Percentiles rank a stretch among this genome's conserved stretches.
Evolutionary conservation across 441 rosid species (phyloP).

Genomic region (Erodium trifolium): DNA sequence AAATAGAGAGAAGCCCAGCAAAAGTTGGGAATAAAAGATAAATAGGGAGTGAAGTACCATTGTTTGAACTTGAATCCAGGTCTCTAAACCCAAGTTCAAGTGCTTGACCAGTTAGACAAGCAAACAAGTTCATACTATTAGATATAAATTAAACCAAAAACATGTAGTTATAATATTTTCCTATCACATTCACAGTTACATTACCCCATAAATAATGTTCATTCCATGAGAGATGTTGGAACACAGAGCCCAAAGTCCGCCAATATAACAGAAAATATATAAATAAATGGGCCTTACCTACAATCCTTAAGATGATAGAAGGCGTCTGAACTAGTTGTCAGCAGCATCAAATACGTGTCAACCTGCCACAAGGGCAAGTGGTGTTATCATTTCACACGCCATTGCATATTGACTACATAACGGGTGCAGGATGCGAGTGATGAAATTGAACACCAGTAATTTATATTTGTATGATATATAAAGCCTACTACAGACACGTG

Average conservation of each 20-base stretch:
- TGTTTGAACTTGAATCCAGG: too few species aligned
- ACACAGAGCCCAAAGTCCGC: not conserved
- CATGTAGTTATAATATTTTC: not conserved
- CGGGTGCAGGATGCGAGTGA: not conserved
- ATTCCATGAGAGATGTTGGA: conserved; percentile 12
- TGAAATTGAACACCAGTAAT: not conserved
- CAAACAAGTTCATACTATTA: not conserved
- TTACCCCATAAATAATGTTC: not conserved
- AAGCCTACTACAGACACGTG: not conserved
- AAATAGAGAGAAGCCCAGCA: too few species aligned
- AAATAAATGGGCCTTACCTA: conserved; percentile 39
- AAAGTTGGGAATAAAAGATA: too few species aligned
- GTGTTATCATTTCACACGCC: conserved; percentile 15
- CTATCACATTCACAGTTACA: not conserved
- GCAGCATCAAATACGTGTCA: conserved; percentile 78
- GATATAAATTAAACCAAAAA: not conserved
- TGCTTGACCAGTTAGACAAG: too few species aligned
- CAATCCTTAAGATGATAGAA: conserved; percentile 97
- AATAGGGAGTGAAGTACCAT: too few species aligned
- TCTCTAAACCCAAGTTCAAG: too few species aligned
- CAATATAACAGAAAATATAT: conserved; percentile 1
- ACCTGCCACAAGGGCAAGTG: conserved; percentile 43
- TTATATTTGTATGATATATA: conserved; percentile 8
- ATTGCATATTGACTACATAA: conserved; percentile 8
- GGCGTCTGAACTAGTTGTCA: conserved; percentile 94